phyloP scores from a whole-genome alignment of 1,284 basidiomycete species.

The Moniliella sp. region DNA sequence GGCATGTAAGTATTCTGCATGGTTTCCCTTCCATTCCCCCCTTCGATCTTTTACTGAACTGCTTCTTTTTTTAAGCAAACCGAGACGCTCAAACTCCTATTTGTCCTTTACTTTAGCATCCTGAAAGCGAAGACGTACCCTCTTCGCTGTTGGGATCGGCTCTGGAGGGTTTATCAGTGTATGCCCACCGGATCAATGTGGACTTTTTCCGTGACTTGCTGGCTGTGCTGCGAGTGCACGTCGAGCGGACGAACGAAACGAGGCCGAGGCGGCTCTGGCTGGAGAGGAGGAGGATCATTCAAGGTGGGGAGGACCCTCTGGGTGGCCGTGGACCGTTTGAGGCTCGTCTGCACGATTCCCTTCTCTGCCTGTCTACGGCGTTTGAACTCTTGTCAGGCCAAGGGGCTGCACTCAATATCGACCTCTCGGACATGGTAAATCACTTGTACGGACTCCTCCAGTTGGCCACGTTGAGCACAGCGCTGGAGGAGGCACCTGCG shows the following conservation, averaged over 20 bases:
- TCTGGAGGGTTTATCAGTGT: constrained; percentile 72
- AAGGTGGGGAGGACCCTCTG: not conserved
- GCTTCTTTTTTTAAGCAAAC: constrained; percentile 48
- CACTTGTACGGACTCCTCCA: constrained; percentile 47
- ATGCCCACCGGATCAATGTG: constrained; percentile 85
- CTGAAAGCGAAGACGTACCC: constrained; percentile 59
- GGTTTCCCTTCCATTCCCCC: too few species aligned
- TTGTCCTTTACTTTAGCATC: constrained; percentile 89
- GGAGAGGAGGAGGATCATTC: not conserved
- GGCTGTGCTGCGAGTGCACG: constrained; percentile 58
- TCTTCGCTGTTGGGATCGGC: constrained; percentile 66
- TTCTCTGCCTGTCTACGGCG: constrained; percentile 76
- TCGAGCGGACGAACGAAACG: constrained; percentile 37
- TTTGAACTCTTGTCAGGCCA: constrained; percentile 89
- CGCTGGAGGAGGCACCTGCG: constrained; percentile 36
- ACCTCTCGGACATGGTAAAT: constrained; percentile 68
- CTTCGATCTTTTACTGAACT: not conserved
- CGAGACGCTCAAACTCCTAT: constrained; percentile 88
- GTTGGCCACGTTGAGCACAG: constrained; percentile 37
- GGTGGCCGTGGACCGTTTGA: constrained; percentile 1
- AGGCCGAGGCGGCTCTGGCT: constrained; percentile 1
- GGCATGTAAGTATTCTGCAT: constrained; percentile 47
- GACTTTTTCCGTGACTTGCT: constrained; percentile 95
- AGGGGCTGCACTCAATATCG: constrained; percentile 91
- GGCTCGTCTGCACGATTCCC: constrained; percentile 40